Evolutionary conservation across 768 basidiomycete genomes (phyloP), one percentile per base, ranked within the genome.

Genomic region (Termitomyces sp.): DNA sequence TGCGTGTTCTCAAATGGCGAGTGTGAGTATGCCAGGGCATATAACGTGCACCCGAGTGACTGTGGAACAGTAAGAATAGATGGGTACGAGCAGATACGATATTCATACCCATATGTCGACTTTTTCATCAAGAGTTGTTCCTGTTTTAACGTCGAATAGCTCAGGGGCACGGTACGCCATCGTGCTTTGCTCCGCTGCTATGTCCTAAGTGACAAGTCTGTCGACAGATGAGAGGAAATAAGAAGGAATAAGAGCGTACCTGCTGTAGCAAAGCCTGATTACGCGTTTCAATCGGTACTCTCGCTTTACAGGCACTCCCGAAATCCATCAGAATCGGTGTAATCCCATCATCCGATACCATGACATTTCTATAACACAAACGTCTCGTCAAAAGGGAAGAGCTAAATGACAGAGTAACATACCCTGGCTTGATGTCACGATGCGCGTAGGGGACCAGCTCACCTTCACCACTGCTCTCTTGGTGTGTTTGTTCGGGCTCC

Each of bases 151-250:
- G 64, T 99, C 97, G 68, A 98, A 99, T 21, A 99, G 77, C 67
- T 99, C 97, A 0, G 97, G 97, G 2, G 97, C 95, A 19, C 97
- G 87, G 65, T 96, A 99, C 0, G 97, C 92, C 97, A 99, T 98
- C 12, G 95, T 94, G 62, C 94, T 96, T 71, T 96, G 95, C 71
- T 99, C 97, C 17, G 93, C 94, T 3, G 97, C 97, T 61, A 96
- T 85, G 69, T 99, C 97, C 83, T 91, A 19, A 58, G n/a, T 27
- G 37, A 27, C 31, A 44, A n/a, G 10, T 25, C 42, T 53, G 25
- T 46, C 52, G 59, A 50, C 3, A 47, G 6, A 31, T 35, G n/a
- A 31, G 43, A 27, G 32, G 31, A n/a, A 19, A 19, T 48, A 17
- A 37, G 11, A 43, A 51, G 37, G 41, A 32, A 19, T 19, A 12